Base-by-base conservation (phyloP, 148 eudicot genomes). In the Vaccinium corymbosum region DNA sequence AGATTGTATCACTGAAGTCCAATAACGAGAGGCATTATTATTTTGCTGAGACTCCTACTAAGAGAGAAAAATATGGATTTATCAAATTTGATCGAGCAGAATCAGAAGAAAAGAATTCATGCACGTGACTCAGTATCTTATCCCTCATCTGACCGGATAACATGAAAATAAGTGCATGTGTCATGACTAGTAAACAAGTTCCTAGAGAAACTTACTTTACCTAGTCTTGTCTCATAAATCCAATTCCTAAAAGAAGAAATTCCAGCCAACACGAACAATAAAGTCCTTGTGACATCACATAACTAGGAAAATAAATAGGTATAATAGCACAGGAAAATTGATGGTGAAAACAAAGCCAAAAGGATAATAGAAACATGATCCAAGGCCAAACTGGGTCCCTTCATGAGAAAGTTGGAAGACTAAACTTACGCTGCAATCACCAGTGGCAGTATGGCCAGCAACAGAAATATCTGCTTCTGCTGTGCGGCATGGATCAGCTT, bases 361-460 rank as follows among this genome's bases (percentile, higher is more conserved):
- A 52, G 82, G 80, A 32, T 76, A 76, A 57, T 20, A 12, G 35
- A 10, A 76, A 75, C 75, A 85, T 38, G 29, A 53, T 17, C 56
- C 48, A 84, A 82, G 57, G 82, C 79, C 70, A 85, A 48, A 57
- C 79, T 48, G 20, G 55, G 51, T 16, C 22, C 56, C 56, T 53
- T 25, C 75, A 49, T 16, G 78, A 17, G 74, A 80, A 76, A 78
- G 12, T 49, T 64, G 19, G 71, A 48, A 73, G 46, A 87, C 17
- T 55, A 57, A 85, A 89, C 95, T 93, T 92, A 93, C 98, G 80
- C 79, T 50, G 78, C 72, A 84, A 56, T 90, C 86, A 71, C 64
- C 89, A 56, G 61, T 74, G 32, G 83, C 76, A 80, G 66, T 56
- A 82, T 79, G 68, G 77, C 88, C 84, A 52, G 77, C 68, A 46